Evolutionary conservation across 257 asterid genomes (phyloP).

Genomic region (Marsdenia floribunda): DNA sequence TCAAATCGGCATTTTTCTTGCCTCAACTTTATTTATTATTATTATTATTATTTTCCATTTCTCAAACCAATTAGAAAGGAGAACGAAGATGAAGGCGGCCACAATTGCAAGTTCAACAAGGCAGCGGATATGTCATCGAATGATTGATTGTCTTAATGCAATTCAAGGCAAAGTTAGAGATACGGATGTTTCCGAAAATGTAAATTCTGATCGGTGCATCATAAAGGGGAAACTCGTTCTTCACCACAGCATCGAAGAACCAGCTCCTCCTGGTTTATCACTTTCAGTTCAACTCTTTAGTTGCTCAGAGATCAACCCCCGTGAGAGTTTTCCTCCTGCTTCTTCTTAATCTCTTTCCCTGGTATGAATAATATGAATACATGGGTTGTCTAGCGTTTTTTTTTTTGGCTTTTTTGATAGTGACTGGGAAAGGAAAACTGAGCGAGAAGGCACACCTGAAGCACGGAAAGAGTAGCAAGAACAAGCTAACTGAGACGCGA

Average conservation of each 20-base stretch:
- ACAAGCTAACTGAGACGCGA: constrained; percentile 7
- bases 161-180: constrained; percentile 14
- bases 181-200: not conserved
- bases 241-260: constrained; percentile 21
- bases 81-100: not conserved
- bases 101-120: not conserved
- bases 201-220: not conserved
- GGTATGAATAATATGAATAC: too few relatives aligned
- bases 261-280: constrained; percentile 27
- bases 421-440: constrained; percentile 28
- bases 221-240: constrained; percentile 35
- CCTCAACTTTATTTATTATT: too few relatives aligned
- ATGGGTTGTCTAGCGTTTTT: not conserved
- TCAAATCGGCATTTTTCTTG: not conserved
- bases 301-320: constrained; percentile 24
- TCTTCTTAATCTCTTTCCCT: not conserved
- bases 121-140: constrained; percentile 12
- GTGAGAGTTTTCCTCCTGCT: constrained; percentile 24
- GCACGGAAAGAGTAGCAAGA: constrained; percentile 20
- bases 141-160: constrained; percentile 21
- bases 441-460: constrained; percentile 22
- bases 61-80: not conserved
- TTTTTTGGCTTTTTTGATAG: constrained; percentile 3
- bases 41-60: too few relatives aligned
- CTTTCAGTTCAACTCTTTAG: constrained; percentile 34